Evolutionary conservation across 345 rosid species (phyloP), one percentile per base, ranked within the genome.

Genomic region (Syzygium jambos): DNA sequence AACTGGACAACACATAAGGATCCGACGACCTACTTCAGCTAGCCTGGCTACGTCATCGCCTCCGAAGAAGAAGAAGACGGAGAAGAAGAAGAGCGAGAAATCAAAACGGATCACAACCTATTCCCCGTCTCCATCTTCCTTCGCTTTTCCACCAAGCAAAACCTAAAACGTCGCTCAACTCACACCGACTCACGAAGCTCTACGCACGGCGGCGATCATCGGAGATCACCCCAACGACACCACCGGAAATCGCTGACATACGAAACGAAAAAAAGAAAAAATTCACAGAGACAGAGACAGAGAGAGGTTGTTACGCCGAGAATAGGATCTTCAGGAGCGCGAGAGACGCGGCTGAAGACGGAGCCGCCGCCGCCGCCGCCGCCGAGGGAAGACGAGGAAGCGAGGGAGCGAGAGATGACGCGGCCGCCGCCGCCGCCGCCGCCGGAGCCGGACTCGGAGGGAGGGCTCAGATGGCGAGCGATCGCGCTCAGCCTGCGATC

Each of bases 261-360:
- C 2, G 56, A n/a, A 4, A n/a, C 4, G 46, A 38, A 73, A 87
- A 82, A 65, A 49, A 80, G 86, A 85, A 78, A 11, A 83, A 10
- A 82, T 19, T 11, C 84, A 23, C 13, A 87, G 82, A 85, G 38
- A 10, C 51, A 86, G 56, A 91, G 86, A 84, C 61, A 86, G 38
- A 63, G 53, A 77, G 51, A 80, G 19, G 34, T 43, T 43, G 86
- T 68, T 85, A 92, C 94, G 78, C 91, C 92, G 77, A 90, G 92
- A 56, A 93, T 78, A 21, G 93, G 93, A 85, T 91, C 89, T 84
- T 90, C 95, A 27, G 94, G 91, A 85, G 94, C 93, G 51, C 73
- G 63, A 54, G 86, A 85, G 53, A 92, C 91, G 85, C 90, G 88
- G 30, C 89, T 51, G 90, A 91, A 92, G 63, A 86, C 89, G 86